Conservation (phyloP, 1,284 basidiomycete genomes). For the Leccinum holopus region DNA sequence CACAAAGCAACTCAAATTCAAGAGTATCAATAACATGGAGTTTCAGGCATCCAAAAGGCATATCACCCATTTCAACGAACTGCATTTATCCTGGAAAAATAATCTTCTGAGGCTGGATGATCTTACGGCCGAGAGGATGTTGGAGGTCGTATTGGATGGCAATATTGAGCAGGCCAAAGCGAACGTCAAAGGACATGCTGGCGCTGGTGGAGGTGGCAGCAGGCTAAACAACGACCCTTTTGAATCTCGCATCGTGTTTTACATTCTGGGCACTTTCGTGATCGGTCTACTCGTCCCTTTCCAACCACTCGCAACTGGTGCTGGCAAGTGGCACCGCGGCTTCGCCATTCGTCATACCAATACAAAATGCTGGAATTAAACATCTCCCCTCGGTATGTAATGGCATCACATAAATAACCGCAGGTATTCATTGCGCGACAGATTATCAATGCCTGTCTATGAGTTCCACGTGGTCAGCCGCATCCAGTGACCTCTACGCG, state of each 20-base stretch:
- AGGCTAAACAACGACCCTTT: neutral
- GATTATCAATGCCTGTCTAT: conserved; percentile 87
- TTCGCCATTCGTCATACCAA: conserved; percentile 72
- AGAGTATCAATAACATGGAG: neutral
- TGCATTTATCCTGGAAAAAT: conserved; percentile 8
- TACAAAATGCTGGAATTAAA: conserved; percentile 60
- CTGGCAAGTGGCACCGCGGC: conserved; percentile 49
- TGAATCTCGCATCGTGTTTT: conserved; percentile 42
- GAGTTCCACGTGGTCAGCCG: conserved; percentile 85
- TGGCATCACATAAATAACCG: neutral
- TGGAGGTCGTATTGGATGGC: conserved; percentile 14
- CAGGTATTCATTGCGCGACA: conserved; percentile 35
- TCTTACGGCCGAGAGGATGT: conserved; percentile 6
- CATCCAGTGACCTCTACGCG: conserved; percentile 80
- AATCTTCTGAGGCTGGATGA: conserved; percentile 5
- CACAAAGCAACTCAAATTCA: neutral
- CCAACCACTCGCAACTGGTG: conserved; percentile 47
- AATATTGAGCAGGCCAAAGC: conserved; percentile 9
- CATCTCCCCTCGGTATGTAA: conserved; percentile 49
- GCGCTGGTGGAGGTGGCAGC: neutral
- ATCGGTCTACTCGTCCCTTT: conserved; percentile 66
- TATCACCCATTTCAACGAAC: conserved; percentile 20
- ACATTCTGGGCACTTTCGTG: conserved; percentile 50
- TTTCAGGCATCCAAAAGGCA: conserved; percentile 27
- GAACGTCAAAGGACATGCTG: neutral